Evolutionary conservation across 1,284 basidiomycete species (phyloP), one percentile per base, ranked within the genome.

Genomic region (Trichosporon asahii): DNA sequence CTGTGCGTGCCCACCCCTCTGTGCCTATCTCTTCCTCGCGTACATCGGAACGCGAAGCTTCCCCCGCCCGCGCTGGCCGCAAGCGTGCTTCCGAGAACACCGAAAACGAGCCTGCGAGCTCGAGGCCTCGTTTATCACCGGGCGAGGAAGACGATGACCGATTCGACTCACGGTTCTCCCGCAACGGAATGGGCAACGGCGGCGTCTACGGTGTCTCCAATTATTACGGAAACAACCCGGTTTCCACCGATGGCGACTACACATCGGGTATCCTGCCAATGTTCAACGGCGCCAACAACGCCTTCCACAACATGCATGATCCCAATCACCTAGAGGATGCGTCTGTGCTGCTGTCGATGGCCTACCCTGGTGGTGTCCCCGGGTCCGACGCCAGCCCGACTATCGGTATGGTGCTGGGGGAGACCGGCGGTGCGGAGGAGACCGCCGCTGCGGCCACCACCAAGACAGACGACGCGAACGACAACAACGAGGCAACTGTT

Each of bases 311-410:
- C 72, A 68, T 76, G 33, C 74, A 78, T 67, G 80, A 81, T 68
- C 73, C 77, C 12, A 76, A 81, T 66, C 79, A 83, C 65, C 76
- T 84, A 18, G 83, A 84, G 72, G 81, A 84, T 66, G 83, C 83
- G 1, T 81, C 81, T 15, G 80, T 80, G 3, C 74, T 84, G 3
- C 71, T 84, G 21, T 81, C 80, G 6, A 83, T 84, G 81, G 83
- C 82, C 1, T 84, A 84, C 66, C 77, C 78, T 11, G 76, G 78
- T 14, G 78, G 77, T 18, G 74, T 80, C 1, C 77, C 78, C 9
- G 71, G 68, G n/a, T 44, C 60, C 35, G 65, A 66, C 33, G 57
- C 49, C 18, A 69, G 74, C 64, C 73, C 75, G 12, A 75, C 75
- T 2, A 78, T 76, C 72, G 74, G 78, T 65, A 75, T 72, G 68